Percentiles rank a stretch among this genome's conserved stretches.
phyloP scores from a whole-genome alignment of 2,329 filamentous ascomycete genomes.

The Venturia nashicola region DNA sequence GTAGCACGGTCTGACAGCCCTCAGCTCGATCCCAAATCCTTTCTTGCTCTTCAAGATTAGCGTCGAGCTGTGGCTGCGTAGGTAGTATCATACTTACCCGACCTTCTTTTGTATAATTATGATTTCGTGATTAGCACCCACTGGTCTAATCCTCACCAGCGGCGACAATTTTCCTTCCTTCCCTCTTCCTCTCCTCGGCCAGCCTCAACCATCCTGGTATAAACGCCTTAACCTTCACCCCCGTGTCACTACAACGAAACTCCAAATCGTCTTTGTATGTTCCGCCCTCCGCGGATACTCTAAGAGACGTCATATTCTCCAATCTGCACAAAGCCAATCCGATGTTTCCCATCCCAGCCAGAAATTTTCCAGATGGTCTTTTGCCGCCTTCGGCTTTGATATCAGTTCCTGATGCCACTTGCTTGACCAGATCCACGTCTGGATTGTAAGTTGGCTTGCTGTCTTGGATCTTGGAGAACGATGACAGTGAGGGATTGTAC shows the following conservation, averaged over 20 bases:
- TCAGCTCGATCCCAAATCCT: too few species aligned
- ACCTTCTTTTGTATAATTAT: too few species aligned
- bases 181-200: constrained; percentile 2
- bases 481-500: constrained; percentile 32
- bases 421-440: constrained; percentile 14
- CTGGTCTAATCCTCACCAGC: not conserved
- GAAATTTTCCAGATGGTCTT: constrained; percentile 68
- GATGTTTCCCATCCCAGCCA: constrained; percentile 69
- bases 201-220: constrained; percentile 60
- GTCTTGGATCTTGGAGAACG: constrained; percentile 30
- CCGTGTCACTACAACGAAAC: constrained; percentile 26
- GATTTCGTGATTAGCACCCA: not conserved
- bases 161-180: not conserved
- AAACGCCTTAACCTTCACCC: constrained; percentile 45
- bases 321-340: constrained; percentile 78
- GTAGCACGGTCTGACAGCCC: too few species aligned
- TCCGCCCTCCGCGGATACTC: constrained; percentile 54
- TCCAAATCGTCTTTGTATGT: constrained; percentile 45
- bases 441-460: constrained; percentile 33
- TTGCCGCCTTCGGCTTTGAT: constrained; percentile 40
- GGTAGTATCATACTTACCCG: too few species aligned
- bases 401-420: constrained; percentile 31
- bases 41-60: too few species aligned
- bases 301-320: constrained; percentile 79
- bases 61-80: too few species aligned